phyloP scores from a whole-genome alignment of 768 basidiomycete genomes.

The Tulasnella calospora region DNA sequence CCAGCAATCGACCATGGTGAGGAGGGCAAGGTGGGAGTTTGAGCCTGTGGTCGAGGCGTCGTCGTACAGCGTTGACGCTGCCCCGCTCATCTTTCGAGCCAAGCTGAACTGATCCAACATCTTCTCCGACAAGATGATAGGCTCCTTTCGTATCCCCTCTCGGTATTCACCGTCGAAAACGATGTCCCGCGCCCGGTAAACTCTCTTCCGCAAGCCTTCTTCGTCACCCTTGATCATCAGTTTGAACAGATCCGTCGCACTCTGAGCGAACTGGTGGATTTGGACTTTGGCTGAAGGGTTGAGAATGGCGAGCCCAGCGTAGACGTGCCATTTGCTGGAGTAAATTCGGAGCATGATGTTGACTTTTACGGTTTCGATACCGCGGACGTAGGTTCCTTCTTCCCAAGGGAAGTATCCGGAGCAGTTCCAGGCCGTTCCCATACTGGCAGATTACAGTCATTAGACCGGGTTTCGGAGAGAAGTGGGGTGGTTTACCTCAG shows the following conservation, averaged over 20 bases:
- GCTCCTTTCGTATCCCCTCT: conserved; percentile 35
- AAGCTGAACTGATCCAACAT: conserved; percentile 87
- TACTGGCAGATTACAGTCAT: conserved; percentile 47
- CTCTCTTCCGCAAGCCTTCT: conserved; percentile 56
- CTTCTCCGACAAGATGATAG: conserved; percentile 78
- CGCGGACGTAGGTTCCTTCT: conserved; percentile 87
- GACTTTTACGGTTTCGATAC: conserved; percentile 96
- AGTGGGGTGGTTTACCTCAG: conserved; percentile 54
- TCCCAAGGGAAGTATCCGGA: conserved; percentile 88
- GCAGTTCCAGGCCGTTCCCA: conserved; percentile 94
- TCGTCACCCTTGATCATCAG: conserved; percentile 73
- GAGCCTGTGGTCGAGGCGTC: conserved; percentile 39
- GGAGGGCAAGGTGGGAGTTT: conserved; percentile 88
- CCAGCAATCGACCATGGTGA: conserved; percentile 99
- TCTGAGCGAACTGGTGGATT: conserved; percentile 85
- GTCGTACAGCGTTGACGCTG: neutral
- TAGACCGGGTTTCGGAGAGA: neutral
- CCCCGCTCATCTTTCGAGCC: neutral
- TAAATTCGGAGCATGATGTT: conserved; percentile 96
- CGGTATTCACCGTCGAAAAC: conserved; percentile 56
- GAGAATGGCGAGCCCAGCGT: conserved; percentile 95
- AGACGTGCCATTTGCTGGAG: conserved; percentile 97
- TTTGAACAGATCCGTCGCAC: conserved; percentile 87
- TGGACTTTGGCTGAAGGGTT: conserved; percentile 85
- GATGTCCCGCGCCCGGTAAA: conserved; percentile 64